Base-by-base conservation (phyloP, 2,329 filamentous ascomycete species). In the Thelonectria rubi region DNA sequence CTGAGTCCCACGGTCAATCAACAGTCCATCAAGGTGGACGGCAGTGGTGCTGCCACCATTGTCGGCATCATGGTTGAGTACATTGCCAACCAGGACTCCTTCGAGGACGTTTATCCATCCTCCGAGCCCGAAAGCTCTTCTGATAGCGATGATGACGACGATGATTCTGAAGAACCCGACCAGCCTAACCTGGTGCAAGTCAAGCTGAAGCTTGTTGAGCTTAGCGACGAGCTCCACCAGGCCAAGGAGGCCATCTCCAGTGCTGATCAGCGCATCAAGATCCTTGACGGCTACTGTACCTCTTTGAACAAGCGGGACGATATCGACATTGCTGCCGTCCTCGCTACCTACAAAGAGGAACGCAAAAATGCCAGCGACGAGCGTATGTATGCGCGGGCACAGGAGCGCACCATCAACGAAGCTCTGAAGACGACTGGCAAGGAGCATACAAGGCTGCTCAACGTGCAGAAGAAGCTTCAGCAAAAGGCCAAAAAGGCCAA, bases 51-150 rank as follows among this genome's bases (percentile, higher is more conserved):
- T 2, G 85, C 85, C 10, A 82, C 82, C 39, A 86, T 89, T 68
- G 86, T 72, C 11, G 87, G 91, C 68, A 88, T 91, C 63, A 81
- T 84, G 10, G 82, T 89, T 42, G 83, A 88, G 62, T 76, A 84
- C 7, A 76, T 88, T 10, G 81, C 82, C 2, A 87, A 88, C 64
- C 78, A 75, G 15, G 83, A 87, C 26, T 76, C 79, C 24, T 87
- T 86, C 56, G 73, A 84, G 48, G 84, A 88, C 26, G 70, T 84
- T 15, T 86, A 86, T 63, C 81, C 83, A 0, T 80, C 82, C 11
- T 77, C 76, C 0, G 78, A 82, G 21, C 70, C 73, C 1, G 78
- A 79, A 12, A 72, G 75, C 1, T 67, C 71, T 2, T 72, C 76
- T 6, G 70, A 74, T 9, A 66, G 75, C 1, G 71, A 75, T 8